These are phyloP conservation scores for Pestalotiopsis fici DNA, from an alignment of 2,329 filamentous ascomycete genomes.

Conservation along the genomic window DNA sequence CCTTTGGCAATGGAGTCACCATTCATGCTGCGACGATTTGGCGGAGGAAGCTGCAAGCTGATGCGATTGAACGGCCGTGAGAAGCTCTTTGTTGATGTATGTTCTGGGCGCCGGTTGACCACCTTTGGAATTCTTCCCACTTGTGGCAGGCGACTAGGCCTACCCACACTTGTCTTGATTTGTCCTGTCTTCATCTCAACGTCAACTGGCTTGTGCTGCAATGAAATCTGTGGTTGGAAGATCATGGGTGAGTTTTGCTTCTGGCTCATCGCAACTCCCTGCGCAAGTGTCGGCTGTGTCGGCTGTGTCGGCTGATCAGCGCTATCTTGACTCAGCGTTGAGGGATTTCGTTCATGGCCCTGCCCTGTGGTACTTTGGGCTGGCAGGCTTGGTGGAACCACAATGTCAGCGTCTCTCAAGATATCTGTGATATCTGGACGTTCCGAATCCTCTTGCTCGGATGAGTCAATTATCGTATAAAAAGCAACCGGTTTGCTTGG, in stretches of 20 bases:
- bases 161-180: conserved; percentile 17
- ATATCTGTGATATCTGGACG: conserved; percentile 46
- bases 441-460: conserved; percentile 49
- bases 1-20: conserved; percentile 49
- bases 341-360: conserved; percentile 16
- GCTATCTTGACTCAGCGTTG: conserved; percentile 12
- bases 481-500: conserved; percentile 57
- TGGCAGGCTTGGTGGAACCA: conserved; percentile 12
- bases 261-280: not conserved
- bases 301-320: not conserved
- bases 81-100: conserved; percentile 76
- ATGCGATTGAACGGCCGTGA: conserved; percentile 75
- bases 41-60: conserved; percentile 43
- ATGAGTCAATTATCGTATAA: conserved; percentile 63
- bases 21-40: conserved; percentile 27
- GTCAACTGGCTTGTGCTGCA: conserved; percentile 9
- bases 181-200: not conserved
- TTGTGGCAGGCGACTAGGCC: conserved; percentile 71
- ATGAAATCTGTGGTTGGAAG: not conserved
- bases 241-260: not conserved
- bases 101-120: conserved; percentile 66
- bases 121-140: conserved; percentile 87
- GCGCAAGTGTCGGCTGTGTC: not conserved
- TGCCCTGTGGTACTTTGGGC: not conserved
- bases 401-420: conserved; percentile 49